Base-by-base conservation (phyloP, 768 basidiomycete species). In the Collybia mongolica region DNA sequence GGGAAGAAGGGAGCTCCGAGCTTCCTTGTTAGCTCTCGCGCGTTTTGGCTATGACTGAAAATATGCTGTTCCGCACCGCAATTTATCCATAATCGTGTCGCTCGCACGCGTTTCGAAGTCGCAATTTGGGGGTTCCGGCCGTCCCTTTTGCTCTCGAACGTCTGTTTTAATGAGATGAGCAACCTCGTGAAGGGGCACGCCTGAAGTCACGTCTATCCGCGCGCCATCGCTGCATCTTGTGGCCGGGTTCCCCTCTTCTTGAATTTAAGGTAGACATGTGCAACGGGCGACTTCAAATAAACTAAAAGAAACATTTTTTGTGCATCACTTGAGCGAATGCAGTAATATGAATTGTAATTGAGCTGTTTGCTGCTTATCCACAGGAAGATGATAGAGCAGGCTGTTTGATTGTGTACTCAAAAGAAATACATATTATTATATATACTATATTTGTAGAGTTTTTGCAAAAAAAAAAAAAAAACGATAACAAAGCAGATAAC, bases 281-380 rank as follows among this genome's bases (percentile, higher is more conserved):
- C 51, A 59, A 58, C 62, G 60, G 60, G 60, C 61, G 58, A 56
- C 56, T 61, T 63, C 62, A 63, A 54, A 54, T 58, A 63, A 60
- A 51, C 57, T 47, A 47, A 24, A 26, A 24, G 11, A 37, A 47
- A 8, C 20, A 37, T 37, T 46, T 37, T 46, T 14, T 35, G 11
- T 11, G 19, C 17, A 8, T 46, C 44, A 18, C 46, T 47, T 39
- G 23, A 39, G 28, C 37, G 22, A 36, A 39, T 14, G 22, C 36
- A 24, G 22, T 32, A 17, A 37, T 23, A 23, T 8, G 35, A 11
- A 39, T 20, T 39, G 14, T 32, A 38, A 32, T 46, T 28, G 24
- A n/a, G 20, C 5, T 7, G 3, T 6, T 18, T 7, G 22, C 2
- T 5, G 3, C 17, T 18, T 22, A n/a, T 37, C 9, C 2, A 24